Percentiles rank a stretch among this genome's conserved stretches.
These are phyloP conservation scores for Didymella exigua DNA, from an alignment of 2,329 filamentous ascomycete genomes.

Conservation along the genomic window DNA sequence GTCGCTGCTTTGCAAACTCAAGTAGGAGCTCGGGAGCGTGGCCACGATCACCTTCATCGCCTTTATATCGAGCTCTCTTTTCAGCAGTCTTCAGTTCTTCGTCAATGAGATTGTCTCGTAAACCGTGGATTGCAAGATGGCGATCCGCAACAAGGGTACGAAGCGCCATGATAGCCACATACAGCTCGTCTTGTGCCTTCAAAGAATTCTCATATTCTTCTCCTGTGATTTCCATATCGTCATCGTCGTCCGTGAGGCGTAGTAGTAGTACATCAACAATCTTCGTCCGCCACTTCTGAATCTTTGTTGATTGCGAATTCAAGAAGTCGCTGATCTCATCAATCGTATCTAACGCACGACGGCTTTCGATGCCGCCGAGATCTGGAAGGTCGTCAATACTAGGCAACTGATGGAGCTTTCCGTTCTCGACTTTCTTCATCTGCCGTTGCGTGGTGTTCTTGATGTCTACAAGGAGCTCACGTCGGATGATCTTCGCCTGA, in stretches of 20 bases:
- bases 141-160: slow-evolving; percentile 79
- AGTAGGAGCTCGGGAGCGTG: slow-evolving; percentile 72
- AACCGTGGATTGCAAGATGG: slow-evolving; percentile 74
- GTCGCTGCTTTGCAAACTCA: slow-evolving; percentile 58
- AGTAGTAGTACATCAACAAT: slow-evolving; percentile 74
- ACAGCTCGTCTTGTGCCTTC: slow-evolving; percentile 84
- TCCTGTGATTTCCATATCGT: slow-evolving; percentile 75
- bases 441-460: slow-evolving; percentile 64
- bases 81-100: slow-evolving; percentile 72
- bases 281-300: slow-evolving; percentile 76
- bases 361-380: slow-evolving; percentile 74
- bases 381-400: slow-evolving; percentile 61
- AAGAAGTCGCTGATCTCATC: slow-evolving; percentile 69
- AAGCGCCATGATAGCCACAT: slow-evolving; percentile 81
- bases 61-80: slow-evolving; percentile 63
- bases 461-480: slow-evolving; percentile 72
- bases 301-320: slow-evolving; percentile 71
- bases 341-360: slow-evolving; percentile 68
- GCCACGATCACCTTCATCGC: slow-evolving; percentile 59
- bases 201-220: slow-evolving; percentile 90
- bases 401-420: slow-evolving; percentile 30
- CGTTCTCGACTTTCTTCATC: slow-evolving; percentile 61
- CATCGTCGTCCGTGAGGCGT: slow-evolving; percentile 84
- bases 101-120: slow-evolving; percentile 74
- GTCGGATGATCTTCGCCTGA: slow-evolving; percentile 74